These are phyloP conservation scores for Bathelium albidoporum DNA, from an alignment of 495 filamentous ascomycete genomes.

Conservation along the genomic window DNA sequence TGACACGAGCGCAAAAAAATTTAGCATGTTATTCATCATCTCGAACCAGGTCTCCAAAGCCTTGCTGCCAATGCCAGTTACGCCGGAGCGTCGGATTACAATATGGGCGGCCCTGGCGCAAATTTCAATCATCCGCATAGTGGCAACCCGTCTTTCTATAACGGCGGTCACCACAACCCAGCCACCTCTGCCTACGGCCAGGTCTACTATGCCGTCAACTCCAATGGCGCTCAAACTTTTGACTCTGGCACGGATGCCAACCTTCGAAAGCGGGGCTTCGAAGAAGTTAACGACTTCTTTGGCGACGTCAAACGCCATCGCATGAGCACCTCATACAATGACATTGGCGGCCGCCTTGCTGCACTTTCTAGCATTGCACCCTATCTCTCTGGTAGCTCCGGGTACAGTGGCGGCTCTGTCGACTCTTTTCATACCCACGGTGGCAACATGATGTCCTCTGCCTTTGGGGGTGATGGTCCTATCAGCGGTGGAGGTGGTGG, in stretches of 20 bases:
- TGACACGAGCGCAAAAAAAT: not conserved
- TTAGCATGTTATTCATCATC: not conserved
- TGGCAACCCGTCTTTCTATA: slow-evolving; percentile 41
- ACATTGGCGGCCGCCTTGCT: not conserved
- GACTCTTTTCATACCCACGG: slow-evolving; percentile 14
- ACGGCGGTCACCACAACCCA: slow-evolving; percentile 41
- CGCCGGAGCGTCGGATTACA: not conserved
- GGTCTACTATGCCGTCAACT: slow-evolving; percentile 57
- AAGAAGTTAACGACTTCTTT: slow-evolving; percentile 89
- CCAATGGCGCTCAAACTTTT: not conserved
- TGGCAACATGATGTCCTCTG: slow-evolving; percentile 6
- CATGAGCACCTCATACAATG: slow-evolving; percentile 45
- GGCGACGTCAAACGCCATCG: slow-evolving; percentile 79
- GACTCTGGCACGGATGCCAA: slow-evolving; percentile 36
- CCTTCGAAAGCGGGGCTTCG: slow-evolving; percentile 67
- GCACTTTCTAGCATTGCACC: slow-evolving; percentile 41
- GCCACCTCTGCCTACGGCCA: slow-evolving; percentile 48
- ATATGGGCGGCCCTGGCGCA: not conserved
- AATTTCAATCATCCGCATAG: slow-evolving; percentile 1
- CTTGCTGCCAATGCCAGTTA: not conserved
- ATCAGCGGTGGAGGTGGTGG: slow-evolving; percentile 15
- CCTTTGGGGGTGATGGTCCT: slow-evolving; percentile 1
- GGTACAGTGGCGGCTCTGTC: slow-evolving; percentile 54
- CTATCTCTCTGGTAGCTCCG: slow-evolving; percentile 55
- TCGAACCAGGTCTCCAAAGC: not conserved